phyloP scores from a whole-genome alignment of 129 eudicot species.

The Lactuca saligna region DNA sequence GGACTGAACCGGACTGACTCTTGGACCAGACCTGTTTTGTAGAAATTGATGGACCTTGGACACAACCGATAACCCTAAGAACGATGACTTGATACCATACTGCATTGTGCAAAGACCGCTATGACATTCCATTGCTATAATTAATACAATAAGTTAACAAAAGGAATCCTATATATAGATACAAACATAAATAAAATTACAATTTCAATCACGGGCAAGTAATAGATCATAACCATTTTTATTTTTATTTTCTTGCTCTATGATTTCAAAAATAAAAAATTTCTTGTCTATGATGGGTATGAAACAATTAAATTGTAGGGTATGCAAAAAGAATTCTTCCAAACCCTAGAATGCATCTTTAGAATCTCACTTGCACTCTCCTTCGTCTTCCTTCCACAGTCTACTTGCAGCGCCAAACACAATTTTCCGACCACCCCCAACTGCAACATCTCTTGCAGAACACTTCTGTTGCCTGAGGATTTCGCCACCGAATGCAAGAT shows the following conservation, averaged over 20 bases:
- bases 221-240: too few species aligned
- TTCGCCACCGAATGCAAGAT: conserved; percentile 19
- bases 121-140: too few species aligned
- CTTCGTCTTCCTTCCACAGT: conserved; percentile 20
- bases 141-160: too few species aligned
- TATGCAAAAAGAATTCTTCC: conserved; percentile 25
- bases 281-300: conserved; percentile 9
- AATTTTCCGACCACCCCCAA: conserved; percentile 30
- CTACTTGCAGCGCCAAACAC: conserved; percentile 22
- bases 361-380: conserved; percentile 29
- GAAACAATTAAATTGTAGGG: not conserved
- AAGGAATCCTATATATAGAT: too few species aligned
- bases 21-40: too few species aligned
- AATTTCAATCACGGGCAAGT: too few species aligned
- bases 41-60: too few species aligned
- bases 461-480: conserved; percentile 24
- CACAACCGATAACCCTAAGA: too few species aligned
- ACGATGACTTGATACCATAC: too few species aligned
- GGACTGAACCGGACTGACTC: too few species aligned
- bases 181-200: too few species aligned
- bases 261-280: not conserved
- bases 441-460: conserved; percentile 38
- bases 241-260: not conserved
- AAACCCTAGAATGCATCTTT: conserved; percentile 22
- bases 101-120: too few species aligned